Evolutionary conservation across 345 rosid species (phyloP).

Genomic region (Cardamine occulta): DNA sequence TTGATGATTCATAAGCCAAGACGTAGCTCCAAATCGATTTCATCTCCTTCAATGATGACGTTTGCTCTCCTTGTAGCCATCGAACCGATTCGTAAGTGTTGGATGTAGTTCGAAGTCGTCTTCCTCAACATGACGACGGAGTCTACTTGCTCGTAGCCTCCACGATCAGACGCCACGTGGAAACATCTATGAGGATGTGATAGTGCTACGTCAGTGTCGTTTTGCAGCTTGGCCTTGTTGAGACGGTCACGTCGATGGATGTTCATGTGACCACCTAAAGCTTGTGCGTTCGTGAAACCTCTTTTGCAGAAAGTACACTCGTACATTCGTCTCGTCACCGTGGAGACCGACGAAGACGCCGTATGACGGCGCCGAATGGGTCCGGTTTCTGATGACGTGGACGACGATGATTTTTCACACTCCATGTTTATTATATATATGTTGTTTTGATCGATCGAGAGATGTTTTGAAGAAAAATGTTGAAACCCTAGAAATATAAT

Average conservation of each 20-base stretch:
- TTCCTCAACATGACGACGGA: conserved; percentile 49
- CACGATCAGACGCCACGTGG: conserved; percentile 45
- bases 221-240: conserved; percentile 52
- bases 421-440: conserved; percentile 29
- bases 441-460: neutral
- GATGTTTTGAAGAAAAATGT: conserved; percentile 5
- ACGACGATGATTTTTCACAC: conserved; percentile 41
- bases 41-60: conserved; percentile 56
- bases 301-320: conserved; percentile 84
- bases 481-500: conserved; percentile 26
- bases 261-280: conserved; percentile 95
- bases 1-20: conserved; percentile 55
- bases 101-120: conserved; percentile 48
- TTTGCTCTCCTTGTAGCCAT: conserved; percentile 43
- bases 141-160: conserved; percentile 38
- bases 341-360: conserved; percentile 34
- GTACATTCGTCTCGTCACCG: conserved; percentile 54
- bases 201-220: conserved; percentile 41
- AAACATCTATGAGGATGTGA: conserved; percentile 41
- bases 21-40: conserved; percentile 90
- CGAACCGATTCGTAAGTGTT: conserved; percentile 54
- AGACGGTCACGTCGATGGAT: conserved; percentile 86
- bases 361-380: neutral
- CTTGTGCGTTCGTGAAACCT: conserved; percentile 95
- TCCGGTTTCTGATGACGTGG: conserved; percentile 44